phyloP scores from a whole-genome alignment of 176 grass and related monocot genomes.

The Dendrocalamus sinicus region DNA sequence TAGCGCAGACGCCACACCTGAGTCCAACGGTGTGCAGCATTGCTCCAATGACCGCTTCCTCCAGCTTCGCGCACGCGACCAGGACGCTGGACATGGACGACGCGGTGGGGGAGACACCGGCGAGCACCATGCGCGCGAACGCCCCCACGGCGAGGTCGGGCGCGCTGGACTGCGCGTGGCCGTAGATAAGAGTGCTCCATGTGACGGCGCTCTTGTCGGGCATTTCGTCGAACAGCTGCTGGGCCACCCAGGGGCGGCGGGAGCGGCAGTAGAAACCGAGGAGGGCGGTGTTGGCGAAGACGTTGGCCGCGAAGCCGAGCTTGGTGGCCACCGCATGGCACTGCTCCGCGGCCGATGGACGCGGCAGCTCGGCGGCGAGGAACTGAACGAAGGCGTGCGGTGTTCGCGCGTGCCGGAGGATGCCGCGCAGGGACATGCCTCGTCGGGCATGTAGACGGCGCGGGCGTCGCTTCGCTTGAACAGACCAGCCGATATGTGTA shows the following conservation, averaged over 20 bases:
- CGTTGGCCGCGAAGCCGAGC: conserved; percentile 3
- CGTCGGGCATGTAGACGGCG: too few species aligned
- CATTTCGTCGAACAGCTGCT: conserved; percentile 55
- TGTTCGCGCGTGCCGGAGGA: conserved; percentile 7
- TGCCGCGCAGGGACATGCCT: too few species aligned
- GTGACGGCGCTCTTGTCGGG: conserved; percentile 22
- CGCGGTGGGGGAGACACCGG: neutral
- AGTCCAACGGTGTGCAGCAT: conserved; percentile 25
- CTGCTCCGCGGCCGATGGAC: conserved; percentile 4
- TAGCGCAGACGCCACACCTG: neutral
- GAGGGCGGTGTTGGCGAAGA: conserved; percentile 29
- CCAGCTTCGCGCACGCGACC: neutral
- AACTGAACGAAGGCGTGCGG: conserved; percentile 32
- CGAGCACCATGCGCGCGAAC: neutral
- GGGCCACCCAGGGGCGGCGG: neutral
- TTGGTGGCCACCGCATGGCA: conserved; percentile 28
- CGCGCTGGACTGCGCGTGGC: too few species aligned
- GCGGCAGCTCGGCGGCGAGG: conserved; percentile 22
- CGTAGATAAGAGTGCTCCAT: conserved; percentile 38
- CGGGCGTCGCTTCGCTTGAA: too few species aligned
- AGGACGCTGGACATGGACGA: conserved; percentile 10
- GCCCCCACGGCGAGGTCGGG: neutral
- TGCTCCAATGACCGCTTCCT: neutral
- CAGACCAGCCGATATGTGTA: too few species aligned
- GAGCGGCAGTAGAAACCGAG: conserved; percentile 16